Evolutionary conservation across 495 filamentous ascomycete genomes (phyloP), one percentile per base, ranked within the genome.

Genomic region (Massariosphaeria phaeospora): DNA sequence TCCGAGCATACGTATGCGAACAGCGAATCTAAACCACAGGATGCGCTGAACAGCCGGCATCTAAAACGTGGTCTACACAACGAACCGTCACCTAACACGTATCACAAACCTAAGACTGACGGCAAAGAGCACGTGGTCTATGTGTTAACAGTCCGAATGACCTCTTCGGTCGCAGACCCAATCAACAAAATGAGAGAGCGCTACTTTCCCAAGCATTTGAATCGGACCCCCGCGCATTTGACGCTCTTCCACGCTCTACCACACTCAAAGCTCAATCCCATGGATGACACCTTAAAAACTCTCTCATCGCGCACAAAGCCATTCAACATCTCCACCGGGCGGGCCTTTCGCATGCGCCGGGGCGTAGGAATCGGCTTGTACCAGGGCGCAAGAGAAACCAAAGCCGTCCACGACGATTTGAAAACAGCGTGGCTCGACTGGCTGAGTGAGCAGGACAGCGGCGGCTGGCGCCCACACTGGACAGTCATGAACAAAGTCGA

Each of bases 171-270:
- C n/a, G 29, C 41, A 12, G 38, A 31, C 2, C 41, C 54, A n/a
- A 29, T 58, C 3, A 50, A 53, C 27, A 21, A 34, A n/a, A 26
- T 62, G 18, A 39, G 59, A 18, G 26, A 43, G 21, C 5, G 29
- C 23, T 46, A 58, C 18, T 62, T 58, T 23, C 54, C 59, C 2
- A 27, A 25, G 15, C 48, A 54, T 26, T 27, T 58, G 23, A 62
- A 62, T 25, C 38, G 46, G 7, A 54, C 41, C 8, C 52, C 59
- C 7, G 52, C 58, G 12, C 58, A 61, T 34, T 7, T 62, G 18
- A 62, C 53, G 10, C 48, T 62, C 20, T 62, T 62, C 40, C 53
- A 62, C 33, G 53, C 59, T 1, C 53, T 62, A 6, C 59, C 59
- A 8, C 52, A 57, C 30, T 62, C 59, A 9, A 38, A 47, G 17